phyloP scores from a whole-genome alignment of 495 filamentous ascomycete species.

The Annulohypoxylon bovei region DNA sequence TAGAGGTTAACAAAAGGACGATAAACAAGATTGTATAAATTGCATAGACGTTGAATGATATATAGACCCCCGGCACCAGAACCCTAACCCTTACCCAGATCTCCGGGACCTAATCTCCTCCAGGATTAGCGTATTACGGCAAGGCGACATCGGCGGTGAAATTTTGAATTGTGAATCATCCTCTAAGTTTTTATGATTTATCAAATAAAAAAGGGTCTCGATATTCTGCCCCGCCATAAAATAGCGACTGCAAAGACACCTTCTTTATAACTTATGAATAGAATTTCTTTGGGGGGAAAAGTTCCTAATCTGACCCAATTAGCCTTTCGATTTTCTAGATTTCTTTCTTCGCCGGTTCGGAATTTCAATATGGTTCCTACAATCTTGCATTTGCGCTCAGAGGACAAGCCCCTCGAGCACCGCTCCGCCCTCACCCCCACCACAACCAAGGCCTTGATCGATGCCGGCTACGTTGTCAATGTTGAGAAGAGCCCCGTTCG shows the following conservation, averaged over 20 bases:
- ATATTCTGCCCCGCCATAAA: conserved; percentile 22
- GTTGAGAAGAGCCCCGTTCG: conserved; percentile 82
- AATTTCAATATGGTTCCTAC: conserved; percentile 45
- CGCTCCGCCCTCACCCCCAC: conserved; percentile 65
- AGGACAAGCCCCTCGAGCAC: conserved; percentile 68
- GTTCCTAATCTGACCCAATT: conserved; percentile 15
- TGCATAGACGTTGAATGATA: no score
- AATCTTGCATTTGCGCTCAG: conserved; percentile 56
- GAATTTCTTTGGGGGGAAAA: not conserved
- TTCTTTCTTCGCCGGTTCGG: not conserved
- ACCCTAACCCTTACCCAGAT: conserved; percentile 13
- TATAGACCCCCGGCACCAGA: not conserved
- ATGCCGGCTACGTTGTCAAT: conserved; percentile 84
- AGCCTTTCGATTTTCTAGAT: not conserved
- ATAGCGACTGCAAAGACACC: not conserved
- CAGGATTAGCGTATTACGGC: conserved; percentile 1
- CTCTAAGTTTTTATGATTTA: conserved; percentile 17
- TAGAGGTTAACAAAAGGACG: no score
- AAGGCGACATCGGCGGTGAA: conserved; percentile 37
- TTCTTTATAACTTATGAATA: conserved; percentile 7
- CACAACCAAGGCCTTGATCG: conserved; percentile 79
- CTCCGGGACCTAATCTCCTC: conserved; percentile 26
- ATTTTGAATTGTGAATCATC: conserved; percentile 38
- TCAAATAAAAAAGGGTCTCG: not conserved
- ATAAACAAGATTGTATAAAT: no score